phyloP scores from a whole-genome alignment of 129 eudicot species.

The Kitagawia praeruptora region DNA sequence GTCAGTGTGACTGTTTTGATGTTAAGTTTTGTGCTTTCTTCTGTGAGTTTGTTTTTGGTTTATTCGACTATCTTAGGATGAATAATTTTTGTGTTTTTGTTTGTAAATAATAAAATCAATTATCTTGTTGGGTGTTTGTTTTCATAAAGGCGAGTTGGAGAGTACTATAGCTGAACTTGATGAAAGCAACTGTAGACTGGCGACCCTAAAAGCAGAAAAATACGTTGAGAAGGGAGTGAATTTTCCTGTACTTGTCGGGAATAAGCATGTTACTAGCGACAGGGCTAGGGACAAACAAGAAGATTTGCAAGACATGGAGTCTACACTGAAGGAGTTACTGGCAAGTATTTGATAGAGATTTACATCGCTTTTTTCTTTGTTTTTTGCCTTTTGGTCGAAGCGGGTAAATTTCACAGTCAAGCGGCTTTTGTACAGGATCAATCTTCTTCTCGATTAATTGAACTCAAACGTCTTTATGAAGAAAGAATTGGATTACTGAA shows the following conservation, averaged over 20 bases:
- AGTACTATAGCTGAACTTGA: slow-evolving; percentile 57
- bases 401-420: slow-evolving; percentile 7
- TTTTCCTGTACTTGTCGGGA: slow-evolving; percentile 66
- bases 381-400: neutral
- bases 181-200: slow-evolving; percentile 64
- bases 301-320: slow-evolving; percentile 84
- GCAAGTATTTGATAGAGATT: slow-evolving; percentile 24
- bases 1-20: neutral
- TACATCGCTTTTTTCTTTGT: neutral
- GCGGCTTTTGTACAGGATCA: slow-evolving; percentile 47
- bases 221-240: slow-evolving; percentile 60
- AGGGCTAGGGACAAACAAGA: slow-evolving; percentile 60
- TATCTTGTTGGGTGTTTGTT: neutral
- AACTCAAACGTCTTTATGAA: slow-evolving; percentile 66
- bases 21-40: neutral
- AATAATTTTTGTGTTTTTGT: neutral
- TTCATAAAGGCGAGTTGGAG: slow-evolving; percentile 64
- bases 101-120: neutral
- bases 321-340: slow-evolving; percentile 62
- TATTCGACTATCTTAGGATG: neutral
- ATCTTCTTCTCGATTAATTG: slow-evolving; percentile 58
- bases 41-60: neutral
- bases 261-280: slow-evolving; percentile 55
- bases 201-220: slow-evolving; percentile 60
- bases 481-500: slow-evolving; percentile 57